Base-by-base conservation (phyloP, 192 early-diverging fungal species). In the Haplosporangium gracile region DNA sequence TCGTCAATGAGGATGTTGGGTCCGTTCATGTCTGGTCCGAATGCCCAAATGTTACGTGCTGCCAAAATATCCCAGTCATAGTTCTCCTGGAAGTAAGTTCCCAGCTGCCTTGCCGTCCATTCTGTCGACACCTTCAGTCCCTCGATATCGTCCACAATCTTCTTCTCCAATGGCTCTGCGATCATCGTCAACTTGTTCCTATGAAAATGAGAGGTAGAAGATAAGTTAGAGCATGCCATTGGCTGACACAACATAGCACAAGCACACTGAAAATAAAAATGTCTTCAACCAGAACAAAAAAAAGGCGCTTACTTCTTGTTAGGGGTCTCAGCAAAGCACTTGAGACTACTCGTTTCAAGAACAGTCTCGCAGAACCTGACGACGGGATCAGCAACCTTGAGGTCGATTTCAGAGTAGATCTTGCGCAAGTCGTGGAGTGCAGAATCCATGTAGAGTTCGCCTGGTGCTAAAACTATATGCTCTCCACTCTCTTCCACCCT, bases 311-410 rank as follows among this genome's bases (percentile, higher is more conserved):
- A 96, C 96, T 98, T 98, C 89, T 97, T 97, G 89, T 99, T 99
- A n/a, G 98, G 97, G 24, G 99, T 98, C 85, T 99, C 97, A 9
- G 97, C 99, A 92, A 96, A 98, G 82, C 97, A 98, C 78, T 98
- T 98, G 77, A 99, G 89, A 15, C 96, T 90, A 38, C 97, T 98
- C 13, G 96, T 98, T 88, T 99, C 98, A 0, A 97, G 93, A 0
- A 99, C 97, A 10, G 97, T 98, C 83, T 99, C 99, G 73, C 96
- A 95, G 89, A 99, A 99, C 71, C 93, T 90, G 18, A 99, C 98
- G 20, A 98, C 97, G 9, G 99, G 98, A 87, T 99, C 98, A 0
- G 97, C 94, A n/a, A 99, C 97, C 90, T 98, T 98, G 81, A 99
- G 93, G 78, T 99, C 99, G 68, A 99, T 98, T 79, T 99, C 98